Evolutionary conservation across 2,329 filamentous ascomycete genomes (phyloP).

Genomic region (Cyphellophora europaea): DNA sequence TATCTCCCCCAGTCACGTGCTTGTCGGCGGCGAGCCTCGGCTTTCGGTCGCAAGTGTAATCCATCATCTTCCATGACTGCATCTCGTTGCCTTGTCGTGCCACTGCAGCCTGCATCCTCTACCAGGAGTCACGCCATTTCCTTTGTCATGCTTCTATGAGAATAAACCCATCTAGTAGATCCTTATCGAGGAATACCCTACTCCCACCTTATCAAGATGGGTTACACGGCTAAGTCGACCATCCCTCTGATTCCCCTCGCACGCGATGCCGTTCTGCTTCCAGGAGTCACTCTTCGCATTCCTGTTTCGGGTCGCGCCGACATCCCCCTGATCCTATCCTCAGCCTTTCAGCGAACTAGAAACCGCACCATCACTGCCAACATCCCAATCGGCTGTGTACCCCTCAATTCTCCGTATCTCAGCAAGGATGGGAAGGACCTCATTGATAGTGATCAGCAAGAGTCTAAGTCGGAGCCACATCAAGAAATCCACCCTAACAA

Average conservation of each 20-base stretch:
- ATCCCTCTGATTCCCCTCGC: slow-evolving; percentile 76
- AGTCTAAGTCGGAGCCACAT: slow-evolving; percentile 32
- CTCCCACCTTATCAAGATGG: slow-evolving; percentile 15
- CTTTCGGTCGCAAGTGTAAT: too few species aligned
- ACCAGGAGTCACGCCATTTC: too few species aligned
- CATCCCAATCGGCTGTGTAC: slow-evolving; percentile 79
- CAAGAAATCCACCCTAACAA: slow-evolving; percentile 35
- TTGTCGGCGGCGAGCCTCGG: too few species aligned
- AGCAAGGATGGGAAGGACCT: slow-evolving; percentile 66
- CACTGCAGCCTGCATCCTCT: too few species aligned
- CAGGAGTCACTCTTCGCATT: slow-evolving; percentile 76
- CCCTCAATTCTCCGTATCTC: slow-evolving; percentile 66
- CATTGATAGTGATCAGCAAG: slow-evolving; percentile 54
- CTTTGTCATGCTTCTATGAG: too few species aligned
- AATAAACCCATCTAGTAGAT: too few species aligned
- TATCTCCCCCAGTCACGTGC: too few species aligned
- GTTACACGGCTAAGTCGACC: slow-evolving; percentile 28
- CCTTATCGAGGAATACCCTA: too few species aligned
- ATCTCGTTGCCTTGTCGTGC: too few species aligned
- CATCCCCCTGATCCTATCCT: slow-evolving; percentile 76
- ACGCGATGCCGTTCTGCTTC: slow-evolving; percentile 71
- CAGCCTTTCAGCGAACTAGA: slow-evolving; percentile 67
- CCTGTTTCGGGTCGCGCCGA: slow-evolving; percentile 76
- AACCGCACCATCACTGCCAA: slow-evolving; percentile 53
- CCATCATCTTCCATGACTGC: too few species aligned